A percentile compares a stretch with the other conserved stretches of the same genome.
These are phyloP conservation scores for Neurospora sp. DNA, from an alignment of 495 filamentous ascomycete genomes.

Conservation along the genomic window DNA sequence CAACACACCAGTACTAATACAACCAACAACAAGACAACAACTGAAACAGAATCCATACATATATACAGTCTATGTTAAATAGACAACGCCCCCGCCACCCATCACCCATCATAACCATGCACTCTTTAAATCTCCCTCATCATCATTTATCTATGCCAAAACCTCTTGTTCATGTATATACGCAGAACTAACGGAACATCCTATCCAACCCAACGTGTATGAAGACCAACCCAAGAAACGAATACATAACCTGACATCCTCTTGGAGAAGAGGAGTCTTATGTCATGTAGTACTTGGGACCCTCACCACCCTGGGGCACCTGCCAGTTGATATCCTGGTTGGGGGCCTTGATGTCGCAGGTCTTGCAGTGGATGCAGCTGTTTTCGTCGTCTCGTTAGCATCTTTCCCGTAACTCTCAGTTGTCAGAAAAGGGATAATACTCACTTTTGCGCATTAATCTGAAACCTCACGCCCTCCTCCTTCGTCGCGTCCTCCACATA, in stretches of 20 bases:
- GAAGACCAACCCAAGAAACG: background rate
- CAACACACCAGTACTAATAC: background rate
- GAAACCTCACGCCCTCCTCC: constrained; percentile 78
- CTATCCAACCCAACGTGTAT: background rate
- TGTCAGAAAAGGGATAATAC: constrained; percentile 22
- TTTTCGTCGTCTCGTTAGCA: no score
- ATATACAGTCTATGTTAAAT: background rate
- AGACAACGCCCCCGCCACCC: background rate
- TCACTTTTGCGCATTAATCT: constrained; percentile 97
- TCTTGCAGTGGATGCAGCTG: constrained; percentile 97
- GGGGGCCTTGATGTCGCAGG: constrained; percentile 96
- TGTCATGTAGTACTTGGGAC: constrained; percentile 94
- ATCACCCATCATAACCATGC: background rate
- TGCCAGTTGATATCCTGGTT: constrained; percentile 96
- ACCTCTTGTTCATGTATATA: background rate
- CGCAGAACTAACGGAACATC: background rate
- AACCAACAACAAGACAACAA: background rate
- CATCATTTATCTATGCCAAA: background rate
- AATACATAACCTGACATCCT: background rate
- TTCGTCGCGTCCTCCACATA: constrained; percentile 88
- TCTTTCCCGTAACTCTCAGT: no score
- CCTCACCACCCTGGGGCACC: constrained; percentile 90
- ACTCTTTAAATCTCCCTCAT: background rate
- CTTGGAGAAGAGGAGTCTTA: constrained; percentile 20
- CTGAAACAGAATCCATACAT: background rate